phyloP scores from a whole-genome alignment of 2,329 filamentous ascomycete genomes.

The Aureobasidium sp. region DNA sequence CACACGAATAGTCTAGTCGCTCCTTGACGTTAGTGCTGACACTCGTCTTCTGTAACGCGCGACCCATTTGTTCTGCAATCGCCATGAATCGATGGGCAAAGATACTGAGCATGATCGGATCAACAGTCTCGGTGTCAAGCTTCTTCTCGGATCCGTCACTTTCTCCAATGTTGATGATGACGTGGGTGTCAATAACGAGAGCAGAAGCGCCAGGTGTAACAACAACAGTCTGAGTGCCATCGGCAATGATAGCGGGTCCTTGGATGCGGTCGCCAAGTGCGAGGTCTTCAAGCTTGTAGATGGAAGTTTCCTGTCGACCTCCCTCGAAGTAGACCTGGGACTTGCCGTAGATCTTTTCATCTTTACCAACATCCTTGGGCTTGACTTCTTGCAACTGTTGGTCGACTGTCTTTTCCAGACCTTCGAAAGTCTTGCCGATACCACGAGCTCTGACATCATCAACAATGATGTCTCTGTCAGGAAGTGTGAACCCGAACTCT shows the following conservation, averaged over 20 bases:
- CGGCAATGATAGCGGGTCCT: conserved; percentile 80
- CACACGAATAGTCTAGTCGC: conserved; percentile 74
- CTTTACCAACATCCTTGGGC: conserved; percentile 46
- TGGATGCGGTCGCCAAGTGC: conserved; percentile 61
- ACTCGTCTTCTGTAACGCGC: conserved; percentile 69
- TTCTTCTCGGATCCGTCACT: conserved; percentile 39
- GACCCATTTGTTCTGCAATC: conserved; percentile 77
- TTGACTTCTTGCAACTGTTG: conserved; percentile 67
- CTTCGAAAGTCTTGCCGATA: conserved; percentile 80
- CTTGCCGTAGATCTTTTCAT: conserved; percentile 57
- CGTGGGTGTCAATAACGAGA: conserved; percentile 73
- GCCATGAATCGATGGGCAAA: conserved; percentile 80
- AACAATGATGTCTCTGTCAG: conserved; percentile 77
- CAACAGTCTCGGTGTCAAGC: conserved; percentile 49
- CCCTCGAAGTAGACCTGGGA: conserved; percentile 77
- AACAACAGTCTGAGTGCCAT: conserved; percentile 74
- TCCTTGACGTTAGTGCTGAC: conserved; percentile 77
- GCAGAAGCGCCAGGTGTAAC: conserved; percentile 72
- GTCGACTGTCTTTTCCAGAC: conserved; percentile 73
- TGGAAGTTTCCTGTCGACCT: conserved; percentile 65
- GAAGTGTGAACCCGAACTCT: conserved; percentile 85
- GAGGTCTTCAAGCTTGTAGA: conserved; percentile 74
- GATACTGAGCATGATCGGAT: conserved; percentile 69
- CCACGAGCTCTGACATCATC: conserved; percentile 83
- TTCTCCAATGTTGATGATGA: conserved; percentile 74